Percentiles rank a stretch among this genome's conserved stretches.
phyloP scores from a whole-genome alignment of 1,284 basidiomycete genomes.

The Boletus sp. region DNA sequence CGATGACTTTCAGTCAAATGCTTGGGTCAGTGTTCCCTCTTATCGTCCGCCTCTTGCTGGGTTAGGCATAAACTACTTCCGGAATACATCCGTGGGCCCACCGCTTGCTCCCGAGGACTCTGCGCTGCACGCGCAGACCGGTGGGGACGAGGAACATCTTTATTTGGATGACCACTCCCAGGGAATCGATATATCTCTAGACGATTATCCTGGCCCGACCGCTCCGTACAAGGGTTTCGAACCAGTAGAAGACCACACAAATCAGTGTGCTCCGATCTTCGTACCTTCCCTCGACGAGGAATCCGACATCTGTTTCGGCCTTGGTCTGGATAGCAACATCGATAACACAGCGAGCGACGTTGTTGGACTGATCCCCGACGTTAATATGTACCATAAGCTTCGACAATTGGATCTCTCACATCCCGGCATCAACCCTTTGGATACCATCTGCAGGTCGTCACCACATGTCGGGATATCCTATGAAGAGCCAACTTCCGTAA shows the following conservation, averaged over 20 bases:
- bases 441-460: slow-evolving; percentile 41
- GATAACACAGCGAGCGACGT: slow-evolving; percentile 21
- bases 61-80: slow-evolving; percentile 34
- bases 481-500: slow-evolving; percentile 3
- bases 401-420: slow-evolving; percentile 30
- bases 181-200: not conserved
- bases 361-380: slow-evolving; percentile 47
- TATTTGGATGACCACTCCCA: not conserved
- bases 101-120: slow-evolving; percentile 6
- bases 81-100: slow-evolving; percentile 7
- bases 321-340: slow-evolving; percentile 18
- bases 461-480: slow-evolving; percentile 8
- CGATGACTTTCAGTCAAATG: slow-evolving; percentile 44
- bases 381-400: slow-evolving; percentile 46
- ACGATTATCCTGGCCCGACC: not conserved
- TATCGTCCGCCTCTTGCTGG: slow-evolving; percentile 32
- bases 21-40: slow-evolving; percentile 23
- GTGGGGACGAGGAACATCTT: slow-evolving; percentile 8
- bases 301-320: not conserved
- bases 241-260: not conserved
- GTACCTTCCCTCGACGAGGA: not conserved
- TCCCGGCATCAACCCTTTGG: slow-evolving; percentile 50
- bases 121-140: slow-evolving; percentile 12
- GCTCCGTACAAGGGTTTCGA: not conserved
- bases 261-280: not conserved